Conservation (phyloP, 805 yeast genomes). For the Cyberlindnera maritima region DNA sequence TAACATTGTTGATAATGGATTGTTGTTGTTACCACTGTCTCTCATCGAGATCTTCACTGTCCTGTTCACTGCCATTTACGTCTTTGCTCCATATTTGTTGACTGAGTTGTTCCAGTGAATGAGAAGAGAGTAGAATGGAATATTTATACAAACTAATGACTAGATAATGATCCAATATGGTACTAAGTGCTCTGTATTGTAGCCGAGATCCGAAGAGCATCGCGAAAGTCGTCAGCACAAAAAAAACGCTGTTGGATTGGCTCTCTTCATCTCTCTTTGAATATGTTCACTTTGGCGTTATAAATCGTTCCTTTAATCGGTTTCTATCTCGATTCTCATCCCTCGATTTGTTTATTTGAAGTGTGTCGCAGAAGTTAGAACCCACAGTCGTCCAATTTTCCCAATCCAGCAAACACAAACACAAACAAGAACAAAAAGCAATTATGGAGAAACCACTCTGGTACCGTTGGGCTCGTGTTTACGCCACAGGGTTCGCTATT, state of each 20-base stretch:
- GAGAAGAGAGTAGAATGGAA: no score
- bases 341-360: no score
- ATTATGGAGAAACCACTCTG: slow-evolving; percentile 41
- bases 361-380: no score
- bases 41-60: slow-evolving; percentile 65
- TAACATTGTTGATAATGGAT: slow-evolving; percentile 66
- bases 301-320: no score
- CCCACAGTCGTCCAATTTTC: no score
- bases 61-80: slow-evolving; percentile 67
- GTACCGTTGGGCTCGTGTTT: slow-evolving; percentile 58
- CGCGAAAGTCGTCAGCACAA: slow-evolving; percentile 11
- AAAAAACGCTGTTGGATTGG: slow-evolving; percentile 14
- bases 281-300: no score
- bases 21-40: slow-evolving; percentile 66
- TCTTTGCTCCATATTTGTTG: slow-evolving; percentile 74
- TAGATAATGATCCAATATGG: no score
- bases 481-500: slow-evolving; percentile 60
- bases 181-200: no score
- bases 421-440: neutral
- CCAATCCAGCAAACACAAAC: neutral
- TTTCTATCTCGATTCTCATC: no score
- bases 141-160: no score
- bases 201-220: no score
- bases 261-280: no score
- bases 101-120: slow-evolving; percentile 22